Evolutionary conservation across 1,139 yeast species (phyloP).

Genomic region (Starmera stellimalicola): DNA sequence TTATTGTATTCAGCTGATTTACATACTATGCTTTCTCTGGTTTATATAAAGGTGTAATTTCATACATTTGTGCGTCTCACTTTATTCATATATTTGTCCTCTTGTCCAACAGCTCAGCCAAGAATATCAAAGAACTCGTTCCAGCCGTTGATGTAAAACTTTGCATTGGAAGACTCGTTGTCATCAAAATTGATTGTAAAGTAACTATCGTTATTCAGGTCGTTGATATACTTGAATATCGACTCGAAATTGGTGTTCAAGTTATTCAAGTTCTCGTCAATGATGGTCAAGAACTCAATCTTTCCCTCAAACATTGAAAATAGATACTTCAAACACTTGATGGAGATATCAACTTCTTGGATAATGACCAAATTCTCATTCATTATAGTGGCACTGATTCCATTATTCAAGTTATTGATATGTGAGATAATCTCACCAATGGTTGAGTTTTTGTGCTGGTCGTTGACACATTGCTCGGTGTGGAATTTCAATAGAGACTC

Average conservation of each 20-base stretch:
- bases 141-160: constrained; percentile 63
- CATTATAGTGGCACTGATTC: constrained; percentile 68
- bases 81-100: too few relatives aligned
- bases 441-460: constrained; percentile 53
- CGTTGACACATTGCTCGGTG: constrained; percentile 62
- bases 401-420: constrained; percentile 64
- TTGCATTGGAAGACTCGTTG: constrained; percentile 50
- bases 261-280: constrained; percentile 48
- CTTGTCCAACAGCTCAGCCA: too few relatives aligned
- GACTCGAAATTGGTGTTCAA: constrained; percentile 72
- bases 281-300: constrained; percentile 12
- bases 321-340: constrained; percentile 41
- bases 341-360: constrained; percentile 44
- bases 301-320: constrained; percentile 22
- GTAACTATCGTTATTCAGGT: constrained; percentile 28
- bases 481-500: constrained; percentile 72
- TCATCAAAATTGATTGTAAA: constrained; percentile 66
- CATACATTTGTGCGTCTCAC: too few relatives aligned
- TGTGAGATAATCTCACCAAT: constrained; percentile 85
- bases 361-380: constrained; percentile 63
- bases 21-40: too few relatives aligned
- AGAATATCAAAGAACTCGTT: constrained; percentile 59
- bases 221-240: constrained; percentile 51
- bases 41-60: too few relatives aligned
- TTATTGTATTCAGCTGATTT: too few relatives aligned